Conservation (phyloP, 495 filamentous ascomycete species). For the Podospora sp. region DNA sequence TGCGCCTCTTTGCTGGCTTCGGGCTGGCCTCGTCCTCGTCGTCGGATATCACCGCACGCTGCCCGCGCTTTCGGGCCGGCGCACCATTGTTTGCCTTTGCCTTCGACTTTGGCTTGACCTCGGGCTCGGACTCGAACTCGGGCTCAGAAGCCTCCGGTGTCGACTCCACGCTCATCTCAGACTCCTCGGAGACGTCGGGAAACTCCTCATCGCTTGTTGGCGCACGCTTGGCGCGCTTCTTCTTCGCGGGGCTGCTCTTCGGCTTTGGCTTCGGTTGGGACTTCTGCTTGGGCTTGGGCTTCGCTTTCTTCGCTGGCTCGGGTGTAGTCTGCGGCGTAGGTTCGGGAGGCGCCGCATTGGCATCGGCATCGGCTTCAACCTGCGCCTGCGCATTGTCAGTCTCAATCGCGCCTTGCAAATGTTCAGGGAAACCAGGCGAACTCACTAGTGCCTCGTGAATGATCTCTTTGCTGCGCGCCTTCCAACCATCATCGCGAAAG, state of each 20-base stretch:
- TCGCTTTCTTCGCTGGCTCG: constrained; percentile 15
- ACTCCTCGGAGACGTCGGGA: constrained; percentile 20
- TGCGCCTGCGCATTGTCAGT: neutral
- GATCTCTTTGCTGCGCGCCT: constrained; percentile 72
- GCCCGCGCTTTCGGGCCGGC: neutral
- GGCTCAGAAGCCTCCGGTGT: constrained; percentile 29
- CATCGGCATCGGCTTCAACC: constrained; percentile 5
- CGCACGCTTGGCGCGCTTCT: constrained; percentile 37
- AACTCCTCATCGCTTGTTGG: neutral
- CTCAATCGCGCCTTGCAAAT: neutral
- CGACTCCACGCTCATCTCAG: constrained; percentile 29
- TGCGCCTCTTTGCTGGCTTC: constrained; percentile 21
- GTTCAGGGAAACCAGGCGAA: constrained; percentile 18
- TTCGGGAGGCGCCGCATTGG: neutral
- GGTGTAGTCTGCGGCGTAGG: constrained; percentile 12
- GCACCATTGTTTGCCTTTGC: neutral
- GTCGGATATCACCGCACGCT: neutral
- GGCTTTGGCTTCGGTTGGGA: constrained; percentile 22
- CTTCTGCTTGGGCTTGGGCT: constrained; percentile 18
- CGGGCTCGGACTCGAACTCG: constrained; percentile 27
- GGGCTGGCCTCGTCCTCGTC: neutral
- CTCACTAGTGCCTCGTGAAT: constrained; percentile 73
- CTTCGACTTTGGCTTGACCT: constrained; percentile 24
- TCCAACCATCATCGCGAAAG: constrained; percentile 74
- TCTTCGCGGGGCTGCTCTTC: constrained; percentile 21